Evolutionary conservation across 202 grass and related monocot species (phyloP).

Genomic region (Alloteropsis angusta): DNA sequence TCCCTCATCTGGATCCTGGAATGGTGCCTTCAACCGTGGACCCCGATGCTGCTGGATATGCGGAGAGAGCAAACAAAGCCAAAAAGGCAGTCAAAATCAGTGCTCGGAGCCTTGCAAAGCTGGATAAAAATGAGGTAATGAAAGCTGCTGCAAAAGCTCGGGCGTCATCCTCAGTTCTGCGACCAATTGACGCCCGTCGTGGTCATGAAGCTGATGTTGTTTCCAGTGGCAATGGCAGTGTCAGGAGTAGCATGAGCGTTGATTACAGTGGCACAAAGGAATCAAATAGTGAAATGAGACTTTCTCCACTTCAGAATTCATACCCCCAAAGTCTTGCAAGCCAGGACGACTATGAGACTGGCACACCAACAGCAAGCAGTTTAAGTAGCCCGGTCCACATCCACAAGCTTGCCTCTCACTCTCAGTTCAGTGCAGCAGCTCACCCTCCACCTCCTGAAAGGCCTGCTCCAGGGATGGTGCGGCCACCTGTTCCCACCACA

Average conservation of each 20-base stretch:
- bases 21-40: constrained; percentile 88
- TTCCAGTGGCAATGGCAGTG: constrained; percentile 62
- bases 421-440: constrained; percentile 25
- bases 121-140: constrained; percentile 73
- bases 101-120: constrained; percentile 91
- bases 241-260: constrained; percentile 63
- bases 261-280: constrained; percentile 57
- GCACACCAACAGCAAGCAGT: constrained; percentile 70
- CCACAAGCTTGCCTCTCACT: constrained; percentile 40
- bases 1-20: constrained; percentile 84
- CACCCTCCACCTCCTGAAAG: constrained; percentile 32
- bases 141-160: constrained; percentile 91
- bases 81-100: constrained; percentile 89
- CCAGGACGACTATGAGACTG: constrained; percentile 69
- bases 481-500: constrained; percentile 37
- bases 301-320: constrained; percentile 52
- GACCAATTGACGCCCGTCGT: constrained; percentile 50
- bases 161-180: constrained; percentile 85
- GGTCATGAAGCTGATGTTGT: constrained; percentile 53
- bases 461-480: constrained; percentile 6
- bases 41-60: constrained; percentile 68
- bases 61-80: constrained; percentile 67
- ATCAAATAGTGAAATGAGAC: constrained; percentile 47
- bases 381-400: constrained; percentile 70
- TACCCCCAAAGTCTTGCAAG: constrained; percentile 66